Evolutionary conservation across 257 asterid genomes (phyloP).

Genomic region (Echites panduratus): DNA sequence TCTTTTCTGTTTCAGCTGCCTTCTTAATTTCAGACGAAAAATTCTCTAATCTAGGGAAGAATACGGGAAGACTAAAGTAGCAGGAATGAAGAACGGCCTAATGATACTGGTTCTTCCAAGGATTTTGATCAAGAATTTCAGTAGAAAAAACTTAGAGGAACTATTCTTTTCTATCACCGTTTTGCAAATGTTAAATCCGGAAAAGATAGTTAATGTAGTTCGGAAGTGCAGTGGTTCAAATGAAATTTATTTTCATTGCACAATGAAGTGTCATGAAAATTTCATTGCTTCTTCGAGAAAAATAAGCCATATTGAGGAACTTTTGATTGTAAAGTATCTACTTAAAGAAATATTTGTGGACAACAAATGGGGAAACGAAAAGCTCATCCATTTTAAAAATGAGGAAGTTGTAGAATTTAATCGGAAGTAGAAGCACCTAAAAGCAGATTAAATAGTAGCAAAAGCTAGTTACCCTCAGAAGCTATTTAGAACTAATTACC

Average conservation of each 20-base stretch:
- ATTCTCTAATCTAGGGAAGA: background rate
- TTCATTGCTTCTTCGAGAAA: background rate
- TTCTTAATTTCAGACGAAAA: background rate
- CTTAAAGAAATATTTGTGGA: background rate
- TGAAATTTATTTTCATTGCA: background rate
- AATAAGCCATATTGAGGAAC: no score
- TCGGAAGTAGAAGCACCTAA: background rate
- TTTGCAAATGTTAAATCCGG: background rate
- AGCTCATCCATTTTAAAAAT: background rate
- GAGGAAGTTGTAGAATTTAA: background rate
- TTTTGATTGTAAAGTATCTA: no score
- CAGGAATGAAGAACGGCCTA: background rate
- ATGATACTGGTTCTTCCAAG: background rate
- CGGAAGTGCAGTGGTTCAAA: background rate
- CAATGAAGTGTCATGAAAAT: background rate
- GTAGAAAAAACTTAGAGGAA: no score
- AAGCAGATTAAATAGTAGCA: background rate
- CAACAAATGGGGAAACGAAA: background rate
- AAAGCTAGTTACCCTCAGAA: background rate
- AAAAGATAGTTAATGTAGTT: background rate
- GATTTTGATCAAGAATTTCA: background rate
- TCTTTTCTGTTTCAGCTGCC: background rate
- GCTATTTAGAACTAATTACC: background rate
- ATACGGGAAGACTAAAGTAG: background rate
- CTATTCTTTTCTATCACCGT: background rate